These are phyloP conservation scores for Exophiala phaeomuriformis DNA, from an alignment of 2,329 filamentous ascomycete genomes.

Conservation along the genomic window DNA sequence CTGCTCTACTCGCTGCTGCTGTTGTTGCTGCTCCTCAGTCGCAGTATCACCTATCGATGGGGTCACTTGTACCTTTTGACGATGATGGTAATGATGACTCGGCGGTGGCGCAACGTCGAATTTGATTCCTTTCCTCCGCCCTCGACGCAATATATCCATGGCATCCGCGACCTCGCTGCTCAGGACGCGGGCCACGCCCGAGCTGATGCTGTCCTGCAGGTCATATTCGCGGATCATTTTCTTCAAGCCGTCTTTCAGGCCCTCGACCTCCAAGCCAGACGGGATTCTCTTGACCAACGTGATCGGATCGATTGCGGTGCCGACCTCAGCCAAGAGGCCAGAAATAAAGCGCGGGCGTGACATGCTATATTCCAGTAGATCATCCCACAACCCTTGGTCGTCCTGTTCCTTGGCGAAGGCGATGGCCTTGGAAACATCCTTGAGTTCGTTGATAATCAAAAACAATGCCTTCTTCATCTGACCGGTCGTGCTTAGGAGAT, in stretches of 20 bases:
- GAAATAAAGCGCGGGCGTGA: conserved; percentile 94
- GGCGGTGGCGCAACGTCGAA: conserved; percentile 57
- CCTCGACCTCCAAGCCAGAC: conserved; percentile 85
- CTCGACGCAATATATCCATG: conserved; percentile 70
- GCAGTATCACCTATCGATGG: background rate
- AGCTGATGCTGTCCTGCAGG: conserved; percentile 85
- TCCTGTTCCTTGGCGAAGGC: conserved; percentile 89
- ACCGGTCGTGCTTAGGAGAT: conserved; percentile 89
- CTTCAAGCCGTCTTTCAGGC: conserved; percentile 76
- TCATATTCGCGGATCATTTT: conserved; percentile 94
- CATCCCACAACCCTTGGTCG: conserved; percentile 88
- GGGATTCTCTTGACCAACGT: conserved; percentile 84
- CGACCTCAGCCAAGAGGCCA: conserved; percentile 84
- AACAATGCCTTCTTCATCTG: conserved; percentile 86
- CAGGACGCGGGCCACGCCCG: conserved; percentile 79
- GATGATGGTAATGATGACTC: background rate
- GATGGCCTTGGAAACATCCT: conserved; percentile 87
- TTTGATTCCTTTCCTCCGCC: conserved; percentile 78
- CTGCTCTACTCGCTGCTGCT: background rate
- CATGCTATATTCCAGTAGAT: conserved; percentile 92
- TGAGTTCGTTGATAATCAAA: conserved; percentile 87
- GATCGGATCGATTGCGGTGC: conserved; percentile 87
- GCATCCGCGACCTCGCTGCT: conserved; percentile 78
- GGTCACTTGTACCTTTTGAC: background rate
- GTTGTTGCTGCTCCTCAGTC: background rate